phyloP scores from a whole-genome alignment of 2,329 filamentous ascomycete genomes.

The Sphaerulina vaccinii region DNA sequence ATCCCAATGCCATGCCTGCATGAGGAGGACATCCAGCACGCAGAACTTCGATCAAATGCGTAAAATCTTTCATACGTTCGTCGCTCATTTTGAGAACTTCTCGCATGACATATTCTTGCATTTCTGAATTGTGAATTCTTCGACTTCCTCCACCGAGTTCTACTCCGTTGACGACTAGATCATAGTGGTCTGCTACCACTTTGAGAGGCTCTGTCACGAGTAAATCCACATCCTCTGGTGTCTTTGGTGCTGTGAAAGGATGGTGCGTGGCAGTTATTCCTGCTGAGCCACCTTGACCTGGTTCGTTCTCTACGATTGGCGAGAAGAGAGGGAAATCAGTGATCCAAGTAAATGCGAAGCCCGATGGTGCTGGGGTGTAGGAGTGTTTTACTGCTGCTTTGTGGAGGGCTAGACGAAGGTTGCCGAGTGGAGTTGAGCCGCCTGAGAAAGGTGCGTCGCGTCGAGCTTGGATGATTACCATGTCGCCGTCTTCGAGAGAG shows the following conservation, averaged over 20 bases:
- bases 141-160: constrained; percentile 91
- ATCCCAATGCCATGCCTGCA: constrained; percentile 87
- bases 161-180: constrained; percentile 91
- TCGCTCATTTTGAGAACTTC: constrained; percentile 77
- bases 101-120: constrained; percentile 83
- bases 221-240: constrained; percentile 68
- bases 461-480: constrained; percentile 80
- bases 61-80: constrained; percentile 73
- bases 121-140: constrained; percentile 79
- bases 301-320: constrained; percentile 61
- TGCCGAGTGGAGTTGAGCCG: constrained; percentile 71
- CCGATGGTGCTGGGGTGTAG: constrained; percentile 51
- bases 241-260: constrained; percentile 87
- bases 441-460: constrained; percentile 63
- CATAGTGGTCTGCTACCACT: constrained; percentile 84
- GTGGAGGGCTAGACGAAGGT: constrained; percentile 69
- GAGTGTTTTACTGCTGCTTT: constrained; percentile 64
- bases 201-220: constrained; percentile 69
- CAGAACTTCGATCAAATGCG: constrained; percentile 79
- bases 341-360: constrained; percentile 78
- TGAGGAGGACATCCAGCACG: constrained; percentile 88
- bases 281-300: constrained; percentile 76
- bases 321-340: constrained; percentile 92
- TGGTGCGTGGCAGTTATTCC: constrained; percentile 89
- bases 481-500: constrained; percentile 66